Base-by-base conservation (phyloP, 805 yeast genomes). In the Schwanniomyces sp. region DNA sequence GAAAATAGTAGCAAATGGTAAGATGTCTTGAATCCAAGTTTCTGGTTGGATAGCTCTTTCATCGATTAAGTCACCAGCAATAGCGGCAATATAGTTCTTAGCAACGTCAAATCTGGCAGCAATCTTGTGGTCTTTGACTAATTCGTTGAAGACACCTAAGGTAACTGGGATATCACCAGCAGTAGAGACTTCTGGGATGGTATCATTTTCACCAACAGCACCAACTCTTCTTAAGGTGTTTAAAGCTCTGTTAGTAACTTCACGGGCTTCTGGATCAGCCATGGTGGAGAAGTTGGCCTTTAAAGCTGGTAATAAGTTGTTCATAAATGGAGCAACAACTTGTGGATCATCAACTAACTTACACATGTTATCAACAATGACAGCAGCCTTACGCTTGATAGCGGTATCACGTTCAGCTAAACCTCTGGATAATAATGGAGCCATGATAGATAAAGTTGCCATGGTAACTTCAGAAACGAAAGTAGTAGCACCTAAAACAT, bases 201-300 rank as follows among this genome's bases (percentile, higher is more conserved):
- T 75, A 70, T 91, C 99, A 64, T 88, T 86, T 51, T 77, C 92
- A 75, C 87, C 88, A 63, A 94, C 89, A 75, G 88, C 91, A 88
- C 97, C 99, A 65, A 94, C 99, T 85, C 99, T 91, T 84, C 87
- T 91, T 75, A 94, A 86, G 64, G 99, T 94, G 86, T 78, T 86
- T 76, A 92, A 81, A 72, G 96, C 99, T 82, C 98, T 91, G 69
- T 81, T 81, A 64, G 99, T 94, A 72, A 94, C 98, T 61, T 88
- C 92, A 81, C 99, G 92, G 63, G 99, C 99, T 82, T 94, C 99
- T 74, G 99, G 99, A 79, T 94, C 99, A 76, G 99, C 99, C 79
- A 94, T 91, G 81, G 88, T 90, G 69, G 88, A 78, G 80, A 86
- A 84, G 88, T 94, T 94, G 72, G 85, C 75, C 85, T 89, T 89